Conservation (phyloP, 108 stramenopile species). For the Bacterosira constricta region DNA sequence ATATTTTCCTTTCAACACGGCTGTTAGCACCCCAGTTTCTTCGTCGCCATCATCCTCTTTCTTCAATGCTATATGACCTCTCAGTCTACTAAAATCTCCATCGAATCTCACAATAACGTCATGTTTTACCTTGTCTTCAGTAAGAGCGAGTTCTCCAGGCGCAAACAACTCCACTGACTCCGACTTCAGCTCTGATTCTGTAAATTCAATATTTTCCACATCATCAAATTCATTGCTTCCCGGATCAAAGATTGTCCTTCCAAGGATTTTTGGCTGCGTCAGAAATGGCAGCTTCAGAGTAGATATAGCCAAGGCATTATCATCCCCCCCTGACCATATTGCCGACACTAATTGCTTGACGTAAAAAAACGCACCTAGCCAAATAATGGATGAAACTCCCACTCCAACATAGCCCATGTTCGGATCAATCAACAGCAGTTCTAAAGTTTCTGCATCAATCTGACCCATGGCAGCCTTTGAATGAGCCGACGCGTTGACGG, state of each 20-base stretch:
- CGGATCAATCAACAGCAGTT: slow-evolving; percentile 46
- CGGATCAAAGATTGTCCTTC: slow-evolving; percentile 27
- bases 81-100: slow-evolving; percentile 36
- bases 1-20: slow-evolving; percentile 28
- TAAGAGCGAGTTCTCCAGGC: slow-evolving; percentile 31
- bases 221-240: slow-evolving; percentile 24
- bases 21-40: slow-evolving; percentile 1
- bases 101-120: slow-evolving; percentile 44
- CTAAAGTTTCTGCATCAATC: slow-evolving; percentile 34
- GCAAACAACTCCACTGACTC: slow-evolving; percentile 28
- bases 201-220: slow-evolving; percentile 26
- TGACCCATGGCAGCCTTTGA: slow-evolving; percentile 35
- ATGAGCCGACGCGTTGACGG: slow-evolving; percentile 49
- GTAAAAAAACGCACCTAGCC: slow-evolving; percentile 33
- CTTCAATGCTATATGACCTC: slow-evolving; percentile 41
- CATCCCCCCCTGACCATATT: slow-evolving; percentile 31
- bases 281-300: slow-evolving; percentile 43
- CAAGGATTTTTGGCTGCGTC: slow-evolving; percentile 21
- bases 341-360: slow-evolving; percentile 40
- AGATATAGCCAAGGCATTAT: slow-evolving; percentile 21
- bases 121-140: slow-evolving; percentile 32
- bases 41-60: slow-evolving; percentile 5
- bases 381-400: slow-evolving; percentile 33
- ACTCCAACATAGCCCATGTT: slow-evolving; percentile 57
- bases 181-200: slow-evolving; percentile 27